A percentile compares a stretch with the other conserved stretches of the same genome.
These are phyloP conservation scores for Peniophora sp. DNA, from an alignment of 1,284 basidiomycete genomes.

Conservation along the genomic window DNA sequence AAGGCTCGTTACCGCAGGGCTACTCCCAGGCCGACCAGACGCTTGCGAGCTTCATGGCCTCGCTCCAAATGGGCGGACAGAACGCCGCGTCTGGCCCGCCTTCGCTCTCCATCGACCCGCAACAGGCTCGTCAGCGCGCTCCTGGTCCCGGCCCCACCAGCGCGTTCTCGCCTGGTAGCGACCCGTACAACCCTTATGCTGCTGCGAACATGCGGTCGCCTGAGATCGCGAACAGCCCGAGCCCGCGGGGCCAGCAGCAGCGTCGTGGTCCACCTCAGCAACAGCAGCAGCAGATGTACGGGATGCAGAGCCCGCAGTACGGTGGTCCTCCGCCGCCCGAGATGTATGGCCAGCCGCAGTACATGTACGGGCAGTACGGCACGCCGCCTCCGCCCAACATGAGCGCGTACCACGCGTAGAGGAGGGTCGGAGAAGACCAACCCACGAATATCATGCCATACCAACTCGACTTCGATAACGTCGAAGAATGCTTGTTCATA, in stretches of 20 bases:
- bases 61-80: conserved; percentile 79
- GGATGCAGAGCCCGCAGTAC: conserved; percentile 58
- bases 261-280: conserved; percentile 44
- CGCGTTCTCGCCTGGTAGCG: conserved; percentile 55
- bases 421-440: too few relatives aligned
- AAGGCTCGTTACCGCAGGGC: conserved; percentile 66
- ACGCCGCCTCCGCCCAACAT: conserved; percentile 61
- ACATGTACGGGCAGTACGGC: conserved; percentile 77
- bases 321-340: conserved; percentile 55
- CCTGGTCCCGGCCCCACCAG: conserved; percentile 32
- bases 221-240: conserved; percentile 40
- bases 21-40: conserved; percentile 77
- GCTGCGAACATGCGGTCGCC: conserved; percentile 43
- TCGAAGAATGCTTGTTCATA: too few relatives aligned
- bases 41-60: conserved; percentile 82
- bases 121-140: conserved; percentile 16
- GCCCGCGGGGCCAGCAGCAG: conserved; percentile 21
- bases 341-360: conserved; percentile 69
- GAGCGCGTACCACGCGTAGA: conserved; percentile 61
- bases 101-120: conserved; percentile 62
- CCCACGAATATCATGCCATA: too few relatives aligned
- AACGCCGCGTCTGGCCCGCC: conserved; percentile 74
- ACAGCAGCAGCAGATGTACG: conserved; percentile 35
- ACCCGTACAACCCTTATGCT: conserved; percentile 70
- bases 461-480: too few relatives aligned